phyloP scores from a whole-genome alignment of 1,284 basidiomycete species.

The Tylopilus sp. region DNA sequence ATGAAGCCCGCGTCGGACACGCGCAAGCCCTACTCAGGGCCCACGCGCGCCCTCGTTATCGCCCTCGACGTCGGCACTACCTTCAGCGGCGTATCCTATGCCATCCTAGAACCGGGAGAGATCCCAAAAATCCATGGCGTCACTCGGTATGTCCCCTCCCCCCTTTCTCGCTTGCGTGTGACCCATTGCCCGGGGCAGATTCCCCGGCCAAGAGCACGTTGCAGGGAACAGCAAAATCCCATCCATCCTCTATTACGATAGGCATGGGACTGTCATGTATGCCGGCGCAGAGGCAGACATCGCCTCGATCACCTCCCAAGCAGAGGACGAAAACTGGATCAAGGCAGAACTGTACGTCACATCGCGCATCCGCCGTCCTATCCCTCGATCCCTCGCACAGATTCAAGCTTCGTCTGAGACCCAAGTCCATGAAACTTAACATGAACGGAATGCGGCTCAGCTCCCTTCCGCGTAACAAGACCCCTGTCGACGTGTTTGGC shows the following conservation, averaged over 20 bases:
- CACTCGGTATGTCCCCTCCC: slow-evolving; percentile 47
- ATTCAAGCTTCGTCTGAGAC: slow-evolving; percentile 74
- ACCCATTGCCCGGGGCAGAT: slow-evolving; percentile 41
- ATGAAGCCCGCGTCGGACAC: slow-evolving; percentile 43
- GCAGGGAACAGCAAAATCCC: slow-evolving; percentile 82
- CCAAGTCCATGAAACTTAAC: slow-evolving; percentile 67
- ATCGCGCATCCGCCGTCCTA: neutral
- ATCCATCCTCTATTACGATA: slow-evolving; percentile 68
- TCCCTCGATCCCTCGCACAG: slow-evolving; percentile 34
- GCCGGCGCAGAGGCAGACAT: slow-evolving; percentile 73
- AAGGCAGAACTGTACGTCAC: slow-evolving; percentile 64
- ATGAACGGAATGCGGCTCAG: slow-evolving; percentile 78
- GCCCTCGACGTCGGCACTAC: slow-evolving; percentile 76
- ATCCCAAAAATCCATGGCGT: slow-evolving; percentile 71
- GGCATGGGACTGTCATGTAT: slow-evolving; percentile 55
- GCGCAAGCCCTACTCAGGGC: slow-evolving; percentile 67
- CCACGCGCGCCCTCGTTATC: slow-evolving; percentile 60
- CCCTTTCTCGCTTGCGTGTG: neutral
- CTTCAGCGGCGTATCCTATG: slow-evolving; percentile 72
- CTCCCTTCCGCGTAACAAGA: slow-evolving; percentile 59
- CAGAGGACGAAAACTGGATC: slow-evolving; percentile 71
- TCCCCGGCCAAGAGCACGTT: slow-evolving; percentile 77
- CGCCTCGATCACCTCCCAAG: slow-evolving; percentile 51
- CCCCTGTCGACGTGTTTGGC: slow-evolving; percentile 68
- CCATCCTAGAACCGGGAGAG: slow-evolving; percentile 69